phyloP scores from a whole-genome alignment of 495 filamentous ascomycete species.

The Pyrenula massariospora region DNA sequence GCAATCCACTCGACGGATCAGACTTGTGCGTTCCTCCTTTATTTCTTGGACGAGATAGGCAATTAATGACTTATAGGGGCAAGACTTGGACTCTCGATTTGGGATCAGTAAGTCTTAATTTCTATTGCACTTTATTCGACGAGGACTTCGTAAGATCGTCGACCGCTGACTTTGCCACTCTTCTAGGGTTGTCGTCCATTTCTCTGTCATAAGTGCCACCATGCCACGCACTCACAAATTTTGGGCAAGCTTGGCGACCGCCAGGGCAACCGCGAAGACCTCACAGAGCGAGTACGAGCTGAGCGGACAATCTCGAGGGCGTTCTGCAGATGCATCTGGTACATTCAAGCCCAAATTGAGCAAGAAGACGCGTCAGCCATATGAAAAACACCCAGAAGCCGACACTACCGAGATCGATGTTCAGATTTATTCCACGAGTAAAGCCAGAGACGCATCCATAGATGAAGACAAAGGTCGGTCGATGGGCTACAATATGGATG shows the following conservation, averaged over 20 bases:
- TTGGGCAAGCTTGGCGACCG: background rate
- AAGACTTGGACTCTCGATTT: background rate
- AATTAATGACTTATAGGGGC: background rate
- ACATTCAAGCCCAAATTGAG: background rate
- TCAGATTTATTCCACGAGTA: background rate
- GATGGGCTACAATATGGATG: background rate
- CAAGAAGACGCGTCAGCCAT: background rate
- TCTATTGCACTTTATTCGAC: too few species aligned
- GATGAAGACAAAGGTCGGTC: background rate
- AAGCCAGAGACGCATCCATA: background rate
- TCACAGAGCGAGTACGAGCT: background rate
- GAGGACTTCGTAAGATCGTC: too few species aligned
- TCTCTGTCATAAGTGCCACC: background rate
- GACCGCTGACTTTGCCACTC: too few species aligned
- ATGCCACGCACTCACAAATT: background rate
- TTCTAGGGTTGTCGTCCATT: background rate
- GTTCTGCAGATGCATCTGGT: background rate
- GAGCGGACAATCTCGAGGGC: background rate
- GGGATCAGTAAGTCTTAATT: background rate
- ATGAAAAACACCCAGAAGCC: background rate
- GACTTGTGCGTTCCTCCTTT: constrained; percentile 10
- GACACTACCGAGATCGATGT: background rate
- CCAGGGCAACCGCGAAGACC: background rate
- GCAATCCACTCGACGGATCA: constrained; percentile 11
- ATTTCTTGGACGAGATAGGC: too few species aligned